Conservation (phyloP, 805 yeast species). For the Schwanniomyces occidentalis region DNA sequence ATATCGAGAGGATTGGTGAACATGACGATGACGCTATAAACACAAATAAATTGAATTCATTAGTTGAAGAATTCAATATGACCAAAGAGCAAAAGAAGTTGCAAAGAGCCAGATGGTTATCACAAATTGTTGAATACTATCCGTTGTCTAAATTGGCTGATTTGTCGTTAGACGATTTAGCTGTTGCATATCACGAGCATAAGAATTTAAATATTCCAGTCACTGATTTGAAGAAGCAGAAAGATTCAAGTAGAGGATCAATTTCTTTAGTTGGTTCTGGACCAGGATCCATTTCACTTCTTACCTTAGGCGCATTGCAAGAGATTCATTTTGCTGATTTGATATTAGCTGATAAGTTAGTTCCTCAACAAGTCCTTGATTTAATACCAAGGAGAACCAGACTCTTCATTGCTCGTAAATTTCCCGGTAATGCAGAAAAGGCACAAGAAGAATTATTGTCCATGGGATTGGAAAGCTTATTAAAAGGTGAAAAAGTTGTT, state of each 20-base stretch:
- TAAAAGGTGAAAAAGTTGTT: constrained; percentile 74
- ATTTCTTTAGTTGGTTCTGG: constrained; percentile 92
- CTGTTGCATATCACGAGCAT: constrained; percentile 37
- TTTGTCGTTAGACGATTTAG: constrained; percentile 59
- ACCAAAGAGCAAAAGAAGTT: constrained; percentile 50
- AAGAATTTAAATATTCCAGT: too few relatives aligned
- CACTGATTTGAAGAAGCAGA: constrained; percentile 3
- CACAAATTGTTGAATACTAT: constrained; percentile 88
- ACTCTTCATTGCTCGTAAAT: constrained; percentile 84
- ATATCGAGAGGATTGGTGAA: constrained; percentile 46
- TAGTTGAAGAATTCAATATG: constrained; percentile 61
- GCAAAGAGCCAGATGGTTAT: constrained; percentile 77
- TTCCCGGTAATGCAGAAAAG: constrained; percentile 94
- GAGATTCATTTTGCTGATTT: constrained; percentile 82
- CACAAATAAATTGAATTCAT: constrained; percentile 55
- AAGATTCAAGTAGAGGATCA: constrained; percentile 39
- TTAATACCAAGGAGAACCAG: constrained; percentile 75
- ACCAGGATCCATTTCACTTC: constrained; percentile 81
- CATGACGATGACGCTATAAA: constrained; percentile 73
- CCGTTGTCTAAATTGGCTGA: constrained; percentile 68
- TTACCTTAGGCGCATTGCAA: constrained; percentile 82
- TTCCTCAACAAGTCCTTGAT: constrained; percentile 83
- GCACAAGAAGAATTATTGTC: constrained; percentile 84
- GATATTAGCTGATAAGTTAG: constrained; percentile 86
- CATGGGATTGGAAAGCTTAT: constrained; percentile 66